phyloP scores from a whole-genome alignment of 257 asterid genomes.

The Salvia hispanica region DNA sequence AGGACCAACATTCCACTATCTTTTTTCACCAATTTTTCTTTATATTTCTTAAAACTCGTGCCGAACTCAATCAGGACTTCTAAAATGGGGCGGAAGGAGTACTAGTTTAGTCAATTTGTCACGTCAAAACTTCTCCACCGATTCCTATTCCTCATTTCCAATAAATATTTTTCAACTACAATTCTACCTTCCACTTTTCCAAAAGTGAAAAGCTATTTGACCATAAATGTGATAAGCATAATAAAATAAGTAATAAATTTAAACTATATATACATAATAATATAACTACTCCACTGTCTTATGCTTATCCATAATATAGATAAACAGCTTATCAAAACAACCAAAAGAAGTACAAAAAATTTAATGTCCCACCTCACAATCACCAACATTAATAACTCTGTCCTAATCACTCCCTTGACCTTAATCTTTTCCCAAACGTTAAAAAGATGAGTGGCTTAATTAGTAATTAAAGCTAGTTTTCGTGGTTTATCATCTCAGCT shows the following conservation, averaged over 20 bases:
- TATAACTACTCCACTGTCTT: too few relatives aligned
- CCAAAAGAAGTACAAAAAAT: too few relatives aligned
- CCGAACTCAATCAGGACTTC: too few relatives aligned
- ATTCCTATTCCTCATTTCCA: neutral
- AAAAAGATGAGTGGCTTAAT: slow-evolving; percentile 29
- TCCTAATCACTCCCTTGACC: slow-evolving; percentile 14
- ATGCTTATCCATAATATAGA: too few relatives aligned
- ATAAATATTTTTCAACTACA: neutral
- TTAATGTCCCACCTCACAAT: neutral
- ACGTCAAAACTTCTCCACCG: neutral
- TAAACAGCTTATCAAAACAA: too few relatives aligned
- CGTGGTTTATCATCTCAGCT: slow-evolving; percentile 27
- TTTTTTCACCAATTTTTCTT: too few relatives aligned
- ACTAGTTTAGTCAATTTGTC: neutral
- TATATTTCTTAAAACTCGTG: too few relatives aligned
- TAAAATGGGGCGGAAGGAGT: too few relatives aligned
- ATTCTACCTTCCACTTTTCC: neutral
- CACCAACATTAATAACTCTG: neutral
- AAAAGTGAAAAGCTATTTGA: neutral
- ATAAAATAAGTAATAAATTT: too few relatives aligned
- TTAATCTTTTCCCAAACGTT: slow-evolving; percentile 18
- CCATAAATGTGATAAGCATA: too few relatives aligned
- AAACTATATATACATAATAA: too few relatives aligned
- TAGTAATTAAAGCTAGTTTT: slow-evolving; percentile 29
- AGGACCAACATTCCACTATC: too few relatives aligned